Conservation (phyloP, 2,329 filamentous ascomycete species). For the Xylaria sp. region DNA sequence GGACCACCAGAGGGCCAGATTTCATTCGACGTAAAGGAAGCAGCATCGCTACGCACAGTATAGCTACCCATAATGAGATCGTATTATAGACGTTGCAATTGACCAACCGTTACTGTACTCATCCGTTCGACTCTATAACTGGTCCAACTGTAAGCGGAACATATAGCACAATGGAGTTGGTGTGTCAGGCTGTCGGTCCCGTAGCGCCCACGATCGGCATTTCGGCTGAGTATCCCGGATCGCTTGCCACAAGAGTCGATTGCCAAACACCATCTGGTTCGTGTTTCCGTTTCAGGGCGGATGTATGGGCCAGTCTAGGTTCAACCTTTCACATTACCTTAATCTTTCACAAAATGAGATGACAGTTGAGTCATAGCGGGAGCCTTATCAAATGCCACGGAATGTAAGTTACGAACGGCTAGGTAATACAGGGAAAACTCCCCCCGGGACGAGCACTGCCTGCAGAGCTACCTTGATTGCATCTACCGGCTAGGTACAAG, state of each 20-base stretch:
- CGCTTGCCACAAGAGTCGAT: constrained; percentile 25
- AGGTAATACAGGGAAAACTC: neutral
- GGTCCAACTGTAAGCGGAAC: constrained; percentile 5
- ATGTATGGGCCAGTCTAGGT: constrained; percentile 2
- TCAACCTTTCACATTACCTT: neutral
- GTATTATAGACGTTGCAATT: constrained; percentile 13
- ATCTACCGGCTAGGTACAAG: constrained; percentile 17
- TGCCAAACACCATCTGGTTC: neutral
- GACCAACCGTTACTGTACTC: constrained; percentile 1
- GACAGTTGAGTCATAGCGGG: neutral
- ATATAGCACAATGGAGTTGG: constrained; percentile 2
- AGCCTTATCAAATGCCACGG: neutral
- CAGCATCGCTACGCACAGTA: constrained; percentile 18
- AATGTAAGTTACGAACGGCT: neutral
- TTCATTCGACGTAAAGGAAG: constrained; percentile 6
- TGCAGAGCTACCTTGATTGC: constrained; percentile 16
- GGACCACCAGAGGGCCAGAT: constrained; percentile 4
- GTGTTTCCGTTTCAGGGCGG: constrained; percentile 29
- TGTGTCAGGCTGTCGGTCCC: constrained; percentile 18
- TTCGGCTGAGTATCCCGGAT: constrained; percentile 42
- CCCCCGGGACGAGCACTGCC: constrained; percentile 4
- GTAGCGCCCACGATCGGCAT: constrained; percentile 33
- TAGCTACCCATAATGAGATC: constrained; percentile 9
- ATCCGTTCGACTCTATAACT: constrained; percentile 15
- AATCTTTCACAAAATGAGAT: neutral